Conservation (phyloP, 306 rosid genomes). For the Quercus variabilis region DNA sequence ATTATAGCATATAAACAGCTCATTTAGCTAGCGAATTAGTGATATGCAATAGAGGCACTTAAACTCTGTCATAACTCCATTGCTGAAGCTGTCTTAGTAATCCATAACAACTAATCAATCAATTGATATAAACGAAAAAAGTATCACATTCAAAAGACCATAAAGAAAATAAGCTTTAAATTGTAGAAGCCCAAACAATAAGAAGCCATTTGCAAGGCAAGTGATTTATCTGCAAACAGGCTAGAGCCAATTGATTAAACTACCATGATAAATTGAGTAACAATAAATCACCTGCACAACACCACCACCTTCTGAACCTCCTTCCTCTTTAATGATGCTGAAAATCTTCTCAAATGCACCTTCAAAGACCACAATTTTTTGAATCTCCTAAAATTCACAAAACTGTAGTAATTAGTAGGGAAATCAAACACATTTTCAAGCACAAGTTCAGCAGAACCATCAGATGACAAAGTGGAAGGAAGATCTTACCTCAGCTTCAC, state of each 20-base stretch:
- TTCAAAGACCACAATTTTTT: slow-evolving; percentile 94
- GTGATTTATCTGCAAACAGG: neutral
- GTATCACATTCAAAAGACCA: too few species aligned
- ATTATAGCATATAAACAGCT: neutral
- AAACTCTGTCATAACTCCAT: slow-evolving; percentile 1
- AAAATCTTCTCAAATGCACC: slow-evolving; percentile 94
- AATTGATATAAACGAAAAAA: too few species aligned
- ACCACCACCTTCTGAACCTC: slow-evolving; percentile 95
- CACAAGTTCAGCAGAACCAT: neutral
- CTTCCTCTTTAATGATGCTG: slow-evolving; percentile 90
- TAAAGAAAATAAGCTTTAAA: neutral
- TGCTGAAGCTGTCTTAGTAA: neutral
- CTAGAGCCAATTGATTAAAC: slow-evolving; percentile 17
- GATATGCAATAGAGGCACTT: slow-evolving; percentile 3
- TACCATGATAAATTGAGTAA: neutral
- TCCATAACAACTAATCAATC: neutral
- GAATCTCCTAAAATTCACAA: slow-evolving; percentile 76
- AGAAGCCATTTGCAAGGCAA: neutral
- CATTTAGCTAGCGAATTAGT: neutral
- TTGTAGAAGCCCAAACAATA: neutral
- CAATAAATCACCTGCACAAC: slow-evolving; percentile 81
- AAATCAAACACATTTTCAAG: neutral
- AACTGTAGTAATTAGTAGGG: slow-evolving; percentile 17
- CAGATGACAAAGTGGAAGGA: slow-evolving; percentile 9
- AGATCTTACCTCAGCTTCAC: slow-evolving; percentile 86